Evolutionary conservation across 2,329 filamentous ascomycete species (phyloP).

Genomic region (Penicillium sp.): DNA sequence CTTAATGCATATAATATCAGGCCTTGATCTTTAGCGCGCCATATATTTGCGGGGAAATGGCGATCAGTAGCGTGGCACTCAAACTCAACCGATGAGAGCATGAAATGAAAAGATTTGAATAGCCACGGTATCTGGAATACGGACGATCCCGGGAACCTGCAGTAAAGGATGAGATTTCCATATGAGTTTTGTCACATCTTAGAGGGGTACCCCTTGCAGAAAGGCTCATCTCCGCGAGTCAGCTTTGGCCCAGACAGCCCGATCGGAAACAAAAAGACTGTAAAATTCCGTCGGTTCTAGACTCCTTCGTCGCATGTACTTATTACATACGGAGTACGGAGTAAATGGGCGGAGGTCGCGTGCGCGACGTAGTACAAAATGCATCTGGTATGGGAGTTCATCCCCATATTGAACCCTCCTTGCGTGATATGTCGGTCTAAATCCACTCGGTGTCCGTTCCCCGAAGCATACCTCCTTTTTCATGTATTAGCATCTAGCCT

Average conservation of each 20-base stretch:
- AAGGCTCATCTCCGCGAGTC: conserved; percentile 2
- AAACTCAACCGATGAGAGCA: neutral
- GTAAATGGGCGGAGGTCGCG: neutral
- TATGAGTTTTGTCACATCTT: conserved; percentile 16
- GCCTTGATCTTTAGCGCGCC: conserved; percentile 2
- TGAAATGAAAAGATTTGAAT: neutral
- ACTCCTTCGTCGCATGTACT: neutral
- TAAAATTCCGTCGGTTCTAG: neutral
- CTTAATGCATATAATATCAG: conserved; percentile 2
- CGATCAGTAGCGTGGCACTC: conserved; percentile 17
- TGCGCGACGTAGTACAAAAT: neutral
- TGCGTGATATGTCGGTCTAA: too few species aligned
- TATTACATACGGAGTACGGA: neutral
- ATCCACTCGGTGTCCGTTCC: neutral
- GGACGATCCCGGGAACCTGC: conserved; percentile 13
- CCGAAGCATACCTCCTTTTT: neutral
- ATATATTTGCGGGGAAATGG: conserved; percentile 15
- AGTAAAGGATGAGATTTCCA: conserved; percentile 8
- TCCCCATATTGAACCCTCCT: neutral
- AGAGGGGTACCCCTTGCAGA: conserved; percentile 21
- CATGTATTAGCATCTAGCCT: neutral
- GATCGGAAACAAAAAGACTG: neutral
- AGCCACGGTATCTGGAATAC: neutral
- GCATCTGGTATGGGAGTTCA: neutral
- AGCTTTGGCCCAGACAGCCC: neutral